Base-by-base conservation (phyloP, 345 rosid genomes). In the Triadica sebifera region DNA sequence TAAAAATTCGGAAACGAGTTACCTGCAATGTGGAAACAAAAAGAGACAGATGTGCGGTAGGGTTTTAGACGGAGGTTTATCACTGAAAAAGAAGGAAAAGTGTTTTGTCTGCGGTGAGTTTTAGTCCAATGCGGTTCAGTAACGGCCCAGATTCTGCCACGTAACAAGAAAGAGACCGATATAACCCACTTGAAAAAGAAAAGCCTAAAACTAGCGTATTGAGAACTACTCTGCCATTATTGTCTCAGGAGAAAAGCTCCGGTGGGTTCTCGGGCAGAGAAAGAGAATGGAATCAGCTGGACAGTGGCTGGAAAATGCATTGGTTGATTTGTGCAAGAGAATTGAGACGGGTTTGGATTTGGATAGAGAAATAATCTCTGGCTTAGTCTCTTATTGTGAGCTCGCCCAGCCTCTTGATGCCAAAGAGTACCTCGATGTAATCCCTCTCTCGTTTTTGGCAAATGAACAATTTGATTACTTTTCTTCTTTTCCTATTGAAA, bases 361-460 rank as follows among this genome's bases (percentile, higher is more conserved):
- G 72, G 97, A 92, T 73, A 51, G 76, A 43, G 92, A 90, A 55
- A 77, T 92, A 0, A 89, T 92, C 75, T 91, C 98, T 57, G 97
- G 97, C 49, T 77, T 92, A 19, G 97, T 92, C 79, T 92, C 97
- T 34, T 92, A 94, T 58, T 94, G 98, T 81, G 95, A 92, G 47
- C 81, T 92, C 39, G 97, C 97, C 85, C 90, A 87, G 58, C 97
- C 97, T 39, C 85, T 88, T 51, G 98, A 94, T 71, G 97, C 98
- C 75, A 91, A 92, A 78, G 98, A 92, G 74, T 94, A 94, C 76
- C 97, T 94, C 74, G 95, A 92, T 72, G 97, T 94, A 89, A 84
- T 69, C 25, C 19, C 60, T 67, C 55, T 62, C 66, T 16, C 37
- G 7, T 50, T 74, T 25, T 52, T 34, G 50, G 39, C 4, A 13